Evolutionary conservation across 805 yeast genomes (phyloP).

Genomic region (Candida pini): DNA sequence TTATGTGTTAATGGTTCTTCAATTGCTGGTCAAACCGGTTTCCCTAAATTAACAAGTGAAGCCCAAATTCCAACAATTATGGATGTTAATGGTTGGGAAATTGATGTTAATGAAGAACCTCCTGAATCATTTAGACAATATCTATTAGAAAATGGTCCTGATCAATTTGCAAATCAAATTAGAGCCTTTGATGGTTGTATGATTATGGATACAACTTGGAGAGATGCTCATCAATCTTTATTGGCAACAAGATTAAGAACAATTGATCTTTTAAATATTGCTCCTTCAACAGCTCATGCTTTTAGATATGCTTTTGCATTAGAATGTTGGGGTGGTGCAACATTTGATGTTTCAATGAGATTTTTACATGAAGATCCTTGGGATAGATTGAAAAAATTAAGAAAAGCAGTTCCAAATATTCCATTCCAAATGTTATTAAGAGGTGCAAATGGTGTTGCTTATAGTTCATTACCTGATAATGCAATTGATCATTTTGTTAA

Average conservation of each 20-base stretch:
- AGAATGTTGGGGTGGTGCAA: constrained; percentile 99
- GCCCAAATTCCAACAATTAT: constrained; percentile 72
- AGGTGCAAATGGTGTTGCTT: constrained; percentile 99
- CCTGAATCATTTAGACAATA: constrained; percentile 92
- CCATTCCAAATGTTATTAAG: constrained; percentile 99
- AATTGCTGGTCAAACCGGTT: constrained; percentile 91
- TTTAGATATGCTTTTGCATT: constrained; percentile 86
- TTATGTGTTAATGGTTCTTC: constrained; percentile 94
- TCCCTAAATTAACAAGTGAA: constrained; percentile 73
- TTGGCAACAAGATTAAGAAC: constrained; percentile 98
- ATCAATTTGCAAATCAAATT: constrained; percentile 81
- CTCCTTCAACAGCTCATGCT: constrained; percentile 90
- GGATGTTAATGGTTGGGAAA: constrained; percentile 53
- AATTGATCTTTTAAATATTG: constrained; percentile 83
- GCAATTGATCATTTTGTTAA: constrained; percentile 96
- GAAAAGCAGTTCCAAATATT: constrained; percentile 91
- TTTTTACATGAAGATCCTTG: constrained; percentile 98
- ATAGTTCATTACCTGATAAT: constrained; percentile 95
- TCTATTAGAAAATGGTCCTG: constrained; percentile 80
- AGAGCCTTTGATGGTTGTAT: constrained; percentile 80
- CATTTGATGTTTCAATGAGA: constrained; percentile 98
- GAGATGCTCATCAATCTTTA: constrained; percentile 98
- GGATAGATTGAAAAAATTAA: constrained; percentile 85
- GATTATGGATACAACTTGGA: constrained; percentile 98
- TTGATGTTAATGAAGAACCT: constrained; percentile 48